phyloP scores from a whole-genome alignment of 768 basidiomycete genomes.

The Phanerochaete sordida region DNA sequence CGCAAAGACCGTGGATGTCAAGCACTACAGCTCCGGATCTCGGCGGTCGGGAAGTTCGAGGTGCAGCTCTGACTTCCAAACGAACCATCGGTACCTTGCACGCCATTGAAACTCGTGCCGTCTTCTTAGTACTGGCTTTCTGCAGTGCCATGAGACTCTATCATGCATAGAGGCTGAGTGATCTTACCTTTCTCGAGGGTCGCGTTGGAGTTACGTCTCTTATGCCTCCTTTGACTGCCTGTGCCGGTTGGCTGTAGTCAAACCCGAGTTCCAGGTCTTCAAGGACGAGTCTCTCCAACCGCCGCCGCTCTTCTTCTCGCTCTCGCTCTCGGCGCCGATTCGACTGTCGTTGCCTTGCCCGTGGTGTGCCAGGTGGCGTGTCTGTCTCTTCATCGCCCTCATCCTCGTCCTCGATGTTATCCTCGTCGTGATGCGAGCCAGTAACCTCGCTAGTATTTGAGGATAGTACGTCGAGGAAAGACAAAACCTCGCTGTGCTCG shows the following conservation, averaged over 20 bases:
- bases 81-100: slow-evolving; percentile 58
- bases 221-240: background rate
- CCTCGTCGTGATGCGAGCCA: background rate
- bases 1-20: slow-evolving; percentile 52
- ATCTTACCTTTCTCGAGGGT: background rate
- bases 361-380: slow-evolving; percentile 38
- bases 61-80: slow-evolving; percentile 62
- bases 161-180: background rate
- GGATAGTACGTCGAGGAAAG: slow-evolving; percentile 47
- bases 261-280: slow-evolving; percentile 56
- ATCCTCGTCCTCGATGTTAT: slow-evolving; percentile 12
- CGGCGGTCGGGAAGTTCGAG: slow-evolving; percentile 41
- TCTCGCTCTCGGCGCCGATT: slow-evolving; percentile 15
- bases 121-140: slow-evolving; percentile 1
- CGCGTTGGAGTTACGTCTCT: background rate
- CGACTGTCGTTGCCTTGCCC: slow-evolving; percentile 7
- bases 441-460: background rate
- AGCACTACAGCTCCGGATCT: slow-evolving; percentile 70
- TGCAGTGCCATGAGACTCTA: background rate
- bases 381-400: slow-evolving; percentile 30
- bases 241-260: slow-evolving; percentile 34
- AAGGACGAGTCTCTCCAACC: slow-evolving; percentile 49
- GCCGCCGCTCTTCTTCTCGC: slow-evolving; percentile 34
- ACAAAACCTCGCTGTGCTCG: slow-evolving; percentile 29
- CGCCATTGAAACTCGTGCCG: slow-evolving; percentile 18